Conservation (phyloP, 768 basidiomycete genomes). For the Mycena leptocephala region DNA sequence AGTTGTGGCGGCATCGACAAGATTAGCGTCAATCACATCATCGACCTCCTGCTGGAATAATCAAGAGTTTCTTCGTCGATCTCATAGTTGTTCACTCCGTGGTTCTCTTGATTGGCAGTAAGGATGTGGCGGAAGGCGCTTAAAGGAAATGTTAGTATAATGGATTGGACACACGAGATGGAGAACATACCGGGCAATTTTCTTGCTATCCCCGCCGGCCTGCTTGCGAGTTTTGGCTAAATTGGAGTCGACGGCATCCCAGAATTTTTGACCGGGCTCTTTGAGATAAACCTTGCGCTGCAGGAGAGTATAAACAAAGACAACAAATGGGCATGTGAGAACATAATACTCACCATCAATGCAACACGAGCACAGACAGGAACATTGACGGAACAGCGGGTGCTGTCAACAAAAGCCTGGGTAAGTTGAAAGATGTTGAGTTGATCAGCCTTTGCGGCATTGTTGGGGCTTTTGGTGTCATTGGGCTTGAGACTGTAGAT, state of each 20-base stretch:
- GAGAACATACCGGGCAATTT: no score
- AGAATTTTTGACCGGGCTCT: background rate
- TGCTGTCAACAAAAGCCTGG: background rate
- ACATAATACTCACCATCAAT: background rate
- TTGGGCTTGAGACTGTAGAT: background rate
- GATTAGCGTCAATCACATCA: no score
- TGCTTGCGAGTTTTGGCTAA: background rate
- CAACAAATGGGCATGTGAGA: background rate
- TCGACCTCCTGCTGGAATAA: no score
- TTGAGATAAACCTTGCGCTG: background rate
- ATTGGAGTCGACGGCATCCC: background rate
- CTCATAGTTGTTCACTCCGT: no score
- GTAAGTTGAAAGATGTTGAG: constrained; percentile 14
- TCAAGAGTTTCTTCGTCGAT: no score
- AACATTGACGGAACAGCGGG: constrained; percentile 10
- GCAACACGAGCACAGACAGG: background rate
- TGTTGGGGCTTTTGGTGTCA: background rate
- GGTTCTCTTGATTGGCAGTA: no score
- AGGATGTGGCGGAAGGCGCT: no score
- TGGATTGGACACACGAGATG: no score
- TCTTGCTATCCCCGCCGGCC: background rate
- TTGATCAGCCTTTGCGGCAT: background rate
- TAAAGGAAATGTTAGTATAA: no score
- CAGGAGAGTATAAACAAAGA: background rate
- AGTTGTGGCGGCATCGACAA: no score